phyloP scores from a whole-genome alignment of 2,329 filamentous ascomycete genomes.

The Penicillium oxalicum region DNA sequence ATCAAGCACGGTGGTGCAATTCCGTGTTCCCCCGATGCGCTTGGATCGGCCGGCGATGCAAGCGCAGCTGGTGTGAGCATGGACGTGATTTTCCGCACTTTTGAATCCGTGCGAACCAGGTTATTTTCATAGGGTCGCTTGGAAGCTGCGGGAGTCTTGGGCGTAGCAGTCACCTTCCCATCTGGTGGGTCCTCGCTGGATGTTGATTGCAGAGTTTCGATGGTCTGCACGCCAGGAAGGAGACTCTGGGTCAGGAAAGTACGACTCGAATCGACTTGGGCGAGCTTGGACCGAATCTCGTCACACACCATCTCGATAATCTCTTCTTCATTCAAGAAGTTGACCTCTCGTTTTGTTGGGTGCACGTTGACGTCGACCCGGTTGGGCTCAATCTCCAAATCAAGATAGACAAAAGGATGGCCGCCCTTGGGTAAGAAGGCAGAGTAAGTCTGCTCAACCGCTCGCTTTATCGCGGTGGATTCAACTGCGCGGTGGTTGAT shows the following conservation, averaged over 20 bases:
- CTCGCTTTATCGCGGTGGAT: conserved; percentile 79
- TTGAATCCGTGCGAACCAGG: conserved; percentile 82
- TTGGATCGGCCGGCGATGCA: conserved; percentile 22
- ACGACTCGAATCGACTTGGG: conserved; percentile 84
- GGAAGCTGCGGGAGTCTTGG: conserved; percentile 30
- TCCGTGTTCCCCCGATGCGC: conserved; percentile 28
- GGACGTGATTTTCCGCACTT: conserved; percentile 87
- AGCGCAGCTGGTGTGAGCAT: conserved; percentile 65
- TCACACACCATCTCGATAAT: conserved; percentile 82
- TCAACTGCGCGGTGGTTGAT: conserved; percentile 96
- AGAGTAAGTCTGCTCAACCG: conserved; percentile 83
- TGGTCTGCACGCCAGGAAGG: conserved; percentile 58
- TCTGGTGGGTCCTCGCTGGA: conserved; percentile 29
- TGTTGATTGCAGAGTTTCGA: conserved; percentile 30
- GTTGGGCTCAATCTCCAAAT: conserved; percentile 83
- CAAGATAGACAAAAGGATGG: conserved; percentile 90
- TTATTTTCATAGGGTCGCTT: conserved; percentile 73
- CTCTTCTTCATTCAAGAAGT: conserved; percentile 96
- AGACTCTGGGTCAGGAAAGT: conserved; percentile 93
- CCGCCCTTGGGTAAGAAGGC: conserved; percentile 86
- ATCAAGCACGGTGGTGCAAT: conserved; percentile 18
- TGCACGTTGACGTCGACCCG: conserved; percentile 96
- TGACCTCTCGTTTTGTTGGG: conserved; percentile 92
- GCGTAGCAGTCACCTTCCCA: conserved; percentile 29
- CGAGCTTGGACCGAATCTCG: conserved; percentile 69